A percentile compares a stretch with the other conserved stretches of the same genome.
Conservation (phyloP, 1,284 basidiomycete species). For the Ustilago crameri region DNA sequence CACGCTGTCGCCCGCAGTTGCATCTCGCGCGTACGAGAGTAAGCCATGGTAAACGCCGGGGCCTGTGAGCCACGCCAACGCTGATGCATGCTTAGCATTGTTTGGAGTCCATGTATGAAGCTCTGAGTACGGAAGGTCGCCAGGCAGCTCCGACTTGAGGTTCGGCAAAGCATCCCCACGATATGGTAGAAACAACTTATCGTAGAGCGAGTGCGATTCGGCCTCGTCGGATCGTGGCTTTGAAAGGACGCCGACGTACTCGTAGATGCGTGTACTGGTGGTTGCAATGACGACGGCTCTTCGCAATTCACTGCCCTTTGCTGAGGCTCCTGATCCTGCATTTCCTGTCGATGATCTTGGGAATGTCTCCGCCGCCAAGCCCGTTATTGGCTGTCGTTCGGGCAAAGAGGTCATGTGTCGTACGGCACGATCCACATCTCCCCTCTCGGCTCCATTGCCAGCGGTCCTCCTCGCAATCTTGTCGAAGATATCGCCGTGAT, state of each 20-base stretch:
- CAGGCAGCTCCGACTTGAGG: conserved; percentile 65
- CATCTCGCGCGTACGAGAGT: conserved; percentile 66
- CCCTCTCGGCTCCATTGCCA: conserved; percentile 41
- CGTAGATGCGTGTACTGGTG: conserved; percentile 89
- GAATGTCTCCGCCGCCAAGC: conserved; percentile 50
- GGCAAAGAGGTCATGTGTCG: conserved; percentile 56
- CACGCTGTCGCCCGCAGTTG: conserved; percentile 74
- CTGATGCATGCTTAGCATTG: conserved; percentile 8
- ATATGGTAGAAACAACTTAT: conserved; percentile 63
- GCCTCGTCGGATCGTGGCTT: conserved; percentile 75
- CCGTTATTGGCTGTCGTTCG: conserved; percentile 61
- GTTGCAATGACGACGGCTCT: conserved; percentile 76
- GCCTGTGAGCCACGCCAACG: conserved; percentile 51
- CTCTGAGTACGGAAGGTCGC: conserved; percentile 69
- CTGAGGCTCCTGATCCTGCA: not conserved
- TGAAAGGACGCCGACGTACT: conserved; percentile 78
- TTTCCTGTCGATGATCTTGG: conserved; percentile 5
- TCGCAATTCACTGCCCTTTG: conserved; percentile 12
- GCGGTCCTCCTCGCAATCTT: conserved; percentile 63
- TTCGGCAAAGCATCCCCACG: conserved; percentile 52
- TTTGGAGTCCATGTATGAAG: conserved; percentile 65
- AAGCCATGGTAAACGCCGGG: conserved; percentile 62
- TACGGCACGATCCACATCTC: conserved; percentile 56
- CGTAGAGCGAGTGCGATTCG: conserved; percentile 67
- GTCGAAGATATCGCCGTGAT: conserved; percentile 69